Conservation (phyloP, 148 eudicot genomes). For the Silene uniflora region DNA sequence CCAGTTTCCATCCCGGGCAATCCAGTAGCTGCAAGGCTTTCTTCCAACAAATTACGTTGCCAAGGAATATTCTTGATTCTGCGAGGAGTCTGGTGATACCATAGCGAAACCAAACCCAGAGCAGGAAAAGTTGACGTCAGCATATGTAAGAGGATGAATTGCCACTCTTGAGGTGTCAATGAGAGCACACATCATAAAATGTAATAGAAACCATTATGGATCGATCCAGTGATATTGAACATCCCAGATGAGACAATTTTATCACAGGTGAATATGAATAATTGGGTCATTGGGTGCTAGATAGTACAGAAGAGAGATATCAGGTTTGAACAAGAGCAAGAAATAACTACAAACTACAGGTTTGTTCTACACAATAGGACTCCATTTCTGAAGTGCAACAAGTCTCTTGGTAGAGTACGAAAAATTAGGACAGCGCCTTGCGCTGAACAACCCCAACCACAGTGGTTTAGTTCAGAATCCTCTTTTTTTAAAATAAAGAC, state of each 20-base stretch:
- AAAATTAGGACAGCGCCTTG: constrained; percentile 32
- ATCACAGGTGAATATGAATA: constrained; percentile 31
- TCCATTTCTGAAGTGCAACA: constrained; percentile 39
- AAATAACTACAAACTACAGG: constrained; percentile 36
- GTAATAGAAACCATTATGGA: constrained; percentile 37
- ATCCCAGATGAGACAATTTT: constrained; percentile 41
- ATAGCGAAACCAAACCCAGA: constrained; percentile 46
- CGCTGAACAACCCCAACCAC: constrained; percentile 35
- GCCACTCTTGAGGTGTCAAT: constrained; percentile 44
- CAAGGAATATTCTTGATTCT: constrained; percentile 68
- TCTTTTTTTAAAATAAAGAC: constrained; percentile 31
- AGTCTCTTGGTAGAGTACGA: constrained; percentile 36
- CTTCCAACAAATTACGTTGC: constrained; percentile 86
- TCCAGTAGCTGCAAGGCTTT: constrained; percentile 87
- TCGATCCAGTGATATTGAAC: constrained; percentile 46
- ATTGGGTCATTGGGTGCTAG: constrained; percentile 31
- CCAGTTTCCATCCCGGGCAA: constrained; percentile 64
- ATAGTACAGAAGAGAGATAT: constrained; percentile 32
- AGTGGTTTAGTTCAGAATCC: constrained; percentile 40
- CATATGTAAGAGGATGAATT: constrained; percentile 41
- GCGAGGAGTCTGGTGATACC: constrained; percentile 82
- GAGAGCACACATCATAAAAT: constrained; percentile 43
- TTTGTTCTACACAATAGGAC: constrained; percentile 38
- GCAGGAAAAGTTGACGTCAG: constrained; percentile 60
- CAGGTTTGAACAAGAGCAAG: constrained; percentile 31